Evolutionary conservation across 2,329 filamentous ascomycete genomes (phyloP).

Genomic region (Fusarium oxysporum): DNA sequence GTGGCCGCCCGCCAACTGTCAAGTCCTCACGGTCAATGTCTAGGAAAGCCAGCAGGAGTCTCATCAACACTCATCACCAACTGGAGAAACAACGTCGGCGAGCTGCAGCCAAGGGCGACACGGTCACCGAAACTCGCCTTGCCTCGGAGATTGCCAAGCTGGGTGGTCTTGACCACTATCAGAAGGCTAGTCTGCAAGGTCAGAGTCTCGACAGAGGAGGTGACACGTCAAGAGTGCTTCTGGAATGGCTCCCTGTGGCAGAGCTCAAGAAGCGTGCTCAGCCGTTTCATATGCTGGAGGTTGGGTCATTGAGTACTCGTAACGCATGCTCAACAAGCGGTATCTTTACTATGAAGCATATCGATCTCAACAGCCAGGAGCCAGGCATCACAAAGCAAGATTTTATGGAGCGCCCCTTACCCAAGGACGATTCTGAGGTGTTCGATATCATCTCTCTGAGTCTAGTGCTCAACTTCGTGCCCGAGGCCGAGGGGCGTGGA

Average conservation of each 20-base stretch:
- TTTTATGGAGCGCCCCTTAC: slow-evolving; percentile 90
- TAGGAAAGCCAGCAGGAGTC: slow-evolving; percentile 70
- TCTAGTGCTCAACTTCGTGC: slow-evolving; percentile 93
- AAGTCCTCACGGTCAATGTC: slow-evolving; percentile 69
- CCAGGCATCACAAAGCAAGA: slow-evolving; percentile 87
- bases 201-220: slow-evolving; percentile 74
- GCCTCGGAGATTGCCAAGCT: slow-evolving; percentile 66
- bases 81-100: slow-evolving; percentile 71
- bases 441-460: slow-evolving; percentile 95
- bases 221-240: slow-evolving; percentile 72
- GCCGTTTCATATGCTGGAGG: slow-evolving; percentile 79
- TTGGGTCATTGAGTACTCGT: slow-evolving; percentile 84
- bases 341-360: slow-evolving; percentile 79
- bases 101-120: slow-evolving; percentile 65
- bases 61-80: slow-evolving; percentile 75
- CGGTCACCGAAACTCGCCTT: slow-evolving; percentile 57
- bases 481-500: slow-evolving; percentile 78
- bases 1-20: slow-evolving; percentile 67
- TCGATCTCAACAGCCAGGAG: slow-evolving; percentile 90
- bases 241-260: slow-evolving; percentile 67
- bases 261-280: slow-evolving; percentile 42
- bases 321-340: slow-evolving; percentile 85
- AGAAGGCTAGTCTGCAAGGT: slow-evolving; percentile 75
- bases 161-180: slow-evolving; percentile 72
- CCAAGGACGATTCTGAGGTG: slow-evolving; percentile 66